A percentile compares a stretch with the other conserved stretches of the same genome.
Evolutionary conservation across 2,329 filamentous ascomycete species (phyloP).

Genomic region (Claviceps paspali): DNA sequence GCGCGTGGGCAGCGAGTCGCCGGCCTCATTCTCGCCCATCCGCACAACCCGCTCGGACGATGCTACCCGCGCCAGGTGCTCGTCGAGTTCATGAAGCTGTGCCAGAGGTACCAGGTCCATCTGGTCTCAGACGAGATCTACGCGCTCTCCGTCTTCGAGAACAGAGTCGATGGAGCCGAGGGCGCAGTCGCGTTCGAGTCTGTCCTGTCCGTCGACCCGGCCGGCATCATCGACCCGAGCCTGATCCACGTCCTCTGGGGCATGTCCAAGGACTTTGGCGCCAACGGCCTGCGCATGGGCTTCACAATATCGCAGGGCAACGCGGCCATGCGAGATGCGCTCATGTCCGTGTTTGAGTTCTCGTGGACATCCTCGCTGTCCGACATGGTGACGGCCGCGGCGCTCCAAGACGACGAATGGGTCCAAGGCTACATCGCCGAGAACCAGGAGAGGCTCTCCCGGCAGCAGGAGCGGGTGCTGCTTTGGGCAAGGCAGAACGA

Average conservation of each 20-base stretch:
- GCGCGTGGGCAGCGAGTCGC: slow-evolving; percentile 24
- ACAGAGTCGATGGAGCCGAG: slow-evolving; percentile 14
- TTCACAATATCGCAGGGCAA: slow-evolving; percentile 33
- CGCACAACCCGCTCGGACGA: slow-evolving; percentile 35
- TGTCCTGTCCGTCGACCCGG: slow-evolving; percentile 25
- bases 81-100: slow-evolving; percentile 28
- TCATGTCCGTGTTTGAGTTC: slow-evolving; percentile 9
- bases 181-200: slow-evolving; percentile 26
- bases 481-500: slow-evolving; percentile 21
- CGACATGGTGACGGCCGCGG: slow-evolving; percentile 23
- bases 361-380: slow-evolving; percentile 8
- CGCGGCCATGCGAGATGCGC: slow-evolving; percentile 19
- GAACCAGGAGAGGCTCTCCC: slow-evolving; percentile 25
- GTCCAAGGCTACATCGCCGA: slow-evolving; percentile 26
- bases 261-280: slow-evolving; percentile 37
- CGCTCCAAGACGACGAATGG: slow-evolving; percentile 29
- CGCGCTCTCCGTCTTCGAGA: slow-evolving; percentile 35
- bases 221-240: slow-evolving; percentile 28
- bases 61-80: slow-evolving; percentile 28
- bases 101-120: slow-evolving; percentile 28
- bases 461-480: slow-evolving; percentile 23
- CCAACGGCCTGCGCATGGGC: slow-evolving; percentile 38
- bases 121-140: slow-evolving; percentile 36
- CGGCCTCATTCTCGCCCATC: slow-evolving; percentile 34
- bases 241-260: slow-evolving; percentile 36